Evolutionary conservation across 768 basidiomycete species (phyloP), one percentile per base, ranked within the genome.

Genomic region (Leccinum boreale): DNA sequence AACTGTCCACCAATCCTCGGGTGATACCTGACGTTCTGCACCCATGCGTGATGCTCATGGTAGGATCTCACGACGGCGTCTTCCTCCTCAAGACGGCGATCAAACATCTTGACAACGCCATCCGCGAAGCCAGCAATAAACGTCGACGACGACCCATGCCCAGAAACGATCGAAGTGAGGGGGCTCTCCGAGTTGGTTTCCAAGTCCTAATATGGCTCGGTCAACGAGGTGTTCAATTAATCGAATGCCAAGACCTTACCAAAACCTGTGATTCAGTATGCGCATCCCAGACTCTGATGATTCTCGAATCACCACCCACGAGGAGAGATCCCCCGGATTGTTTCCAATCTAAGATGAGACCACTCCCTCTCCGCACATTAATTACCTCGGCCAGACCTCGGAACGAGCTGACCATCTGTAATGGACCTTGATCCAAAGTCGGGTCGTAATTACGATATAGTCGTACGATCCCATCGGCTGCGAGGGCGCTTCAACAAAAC

Each of bases 321-420:
- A 98, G 77, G 33, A 98, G 74, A 26, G 85, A 85, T 0, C 95
- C 97, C 24, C 86, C 81, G 2, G 82, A 79, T 73, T 98, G 96
- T 67, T 90, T 92, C 97, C 97, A 99, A 58, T 96, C 93, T 58
- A 90, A 84, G 28, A 98, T 80, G 51, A 98, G 76, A 0, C 97
- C 97, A 45, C 81, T 82, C 33, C 93, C 91, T 60, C 89, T 86
- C n/a, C 83, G 80, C 57, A 86, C 71, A 29, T 84, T 85, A 19
- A 92, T 76, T 29, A 90, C 76, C 61, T 96, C 93, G 58, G 86
- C 85, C 50, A 98, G 77, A 1, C 85, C 96, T 33, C 94, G 83
- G 83, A 97, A 98, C 12, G 94, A 86, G 70, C 92, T 94, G 65
- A 96, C 92, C 81, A 98, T 89, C 67, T 94, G 90, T 14, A 97